phyloP scores from a whole-genome alignment of 495 filamentous ascomycete species.

The Aspergillus heteromorphus region DNA sequence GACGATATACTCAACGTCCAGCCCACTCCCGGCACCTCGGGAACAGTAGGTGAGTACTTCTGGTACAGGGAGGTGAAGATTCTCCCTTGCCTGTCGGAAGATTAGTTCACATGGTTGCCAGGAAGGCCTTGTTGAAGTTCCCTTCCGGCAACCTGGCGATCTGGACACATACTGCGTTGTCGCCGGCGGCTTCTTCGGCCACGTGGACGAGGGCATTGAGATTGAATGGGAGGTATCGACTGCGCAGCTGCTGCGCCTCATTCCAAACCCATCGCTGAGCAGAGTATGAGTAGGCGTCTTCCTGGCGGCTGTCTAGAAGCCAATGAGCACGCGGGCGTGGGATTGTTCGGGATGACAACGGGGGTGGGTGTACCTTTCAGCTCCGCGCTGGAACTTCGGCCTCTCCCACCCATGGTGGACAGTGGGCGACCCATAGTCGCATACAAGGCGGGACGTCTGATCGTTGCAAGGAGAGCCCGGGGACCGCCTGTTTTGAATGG shows the following conservation, averaged over 20 bases:
- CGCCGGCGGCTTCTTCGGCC: conserved; percentile 1
- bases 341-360: no score
- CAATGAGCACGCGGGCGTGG: not conserved
- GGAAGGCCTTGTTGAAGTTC: conserved; percentile 29
- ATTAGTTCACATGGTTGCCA: conserved; percentile 18
- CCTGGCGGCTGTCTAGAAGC: not conserved
- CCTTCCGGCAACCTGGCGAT: conserved; percentile 26
- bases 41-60: conserved; percentile 6
- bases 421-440: no score
- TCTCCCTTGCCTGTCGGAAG: not conserved
- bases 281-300: conserved; percentile 3
- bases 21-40: conserved; percentile 1
- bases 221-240: conserved; percentile 10
- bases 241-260: conserved; percentile 6
- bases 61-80: conserved; percentile 9
- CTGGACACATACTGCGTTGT: conserved; percentile 2
- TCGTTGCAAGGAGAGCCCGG: no score
- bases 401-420: not conserved
- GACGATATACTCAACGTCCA: conserved; percentile 16
- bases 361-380: not conserved
- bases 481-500: no score
- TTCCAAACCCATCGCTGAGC: conserved; percentile 13
- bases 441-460: no score
- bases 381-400: not conserved
- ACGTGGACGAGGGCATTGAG: conserved; percentile 1